Base-by-base conservation (phyloP, 2,329 filamentous ascomycete genomes). In the Alternaria brassicicola region DNA sequence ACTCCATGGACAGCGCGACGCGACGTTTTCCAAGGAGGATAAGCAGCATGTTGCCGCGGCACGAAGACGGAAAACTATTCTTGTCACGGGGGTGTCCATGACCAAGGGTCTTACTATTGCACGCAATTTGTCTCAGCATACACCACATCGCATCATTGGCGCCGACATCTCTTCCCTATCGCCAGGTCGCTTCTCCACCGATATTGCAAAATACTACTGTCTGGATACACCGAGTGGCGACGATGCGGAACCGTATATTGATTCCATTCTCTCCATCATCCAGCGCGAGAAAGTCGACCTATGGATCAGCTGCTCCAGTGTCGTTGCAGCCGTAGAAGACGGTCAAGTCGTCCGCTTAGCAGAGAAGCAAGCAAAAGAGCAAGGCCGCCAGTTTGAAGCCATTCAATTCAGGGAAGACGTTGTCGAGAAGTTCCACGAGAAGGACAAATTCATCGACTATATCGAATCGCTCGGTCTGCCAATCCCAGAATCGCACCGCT, bases 291-390 rank as follows among this genome's bases (percentile, higher is more conserved):
- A 82, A 0, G 83, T 91, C 4, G 85, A 91, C 55, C 76, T 93
- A 3, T 93, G 90, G 89, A 85, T 93, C 3, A 88, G 86, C 19
- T 91, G 89, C 66, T 91, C 89, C 0, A 88, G 86, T n/a, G 86
- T 89, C 8, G 82, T 84, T 1, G 86, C 84, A 0, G 87, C 87
- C 0, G 75, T 89, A 12, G 86, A 90, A 67, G 90, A 93, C 70
- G 89, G 86, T 0, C 75, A 84, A 33, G 88, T 88, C 1, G 88
- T 86, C 1, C 63, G 66, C 8, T 61, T 74, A 15, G 75, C 73
- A 17, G 61, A 74, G 61, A 84, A 89, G 55, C 86, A 90, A 64
- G 76, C 78, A 13, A 57, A 55, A 48, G 56, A 58, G n/a, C 52
- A 57, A 23, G 78, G 82, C 31, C 88, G 86, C 0, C 63, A 63